Base-by-base conservation (phyloP, 2,329 filamentous ascomycete genomes). In the Alternaria arborescens region DNA sequence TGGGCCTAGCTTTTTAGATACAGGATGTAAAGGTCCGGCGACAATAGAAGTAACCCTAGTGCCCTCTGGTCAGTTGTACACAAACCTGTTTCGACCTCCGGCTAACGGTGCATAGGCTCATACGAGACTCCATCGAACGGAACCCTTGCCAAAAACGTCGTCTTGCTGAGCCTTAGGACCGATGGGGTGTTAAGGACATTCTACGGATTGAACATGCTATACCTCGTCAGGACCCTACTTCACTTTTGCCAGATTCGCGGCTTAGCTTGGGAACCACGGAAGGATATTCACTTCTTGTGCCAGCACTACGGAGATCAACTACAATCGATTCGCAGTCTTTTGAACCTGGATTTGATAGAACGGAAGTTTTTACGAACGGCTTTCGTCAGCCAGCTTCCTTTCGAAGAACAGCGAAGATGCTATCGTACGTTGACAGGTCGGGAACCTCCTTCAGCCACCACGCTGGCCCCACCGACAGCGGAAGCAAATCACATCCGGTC, bases 41-140 rank as follows among this genome's bases (percentile, higher is more conserved):
- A 71, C 70, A 20, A 66, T 78, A 24, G 75, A 77, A 52, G 60
- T 77, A n/a, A 56, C 72, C 48, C 48, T 78, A 26, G 52, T 77
- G 22, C 74, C 75, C 11, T 69, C 75, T 48, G 72, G 75, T 77
- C 38, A 57, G 65, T 56, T 11, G 5, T 26, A 20, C 38, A 2
- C 8, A 28, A 14, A 12, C 34, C 8, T 12, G n/a, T 24, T 22
- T 14, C 6, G 30, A 14, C n/a, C 8, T 16, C 14, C 20, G 30
- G 30, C 66, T 72, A 40, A 71, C 38, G 7, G 4, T 40, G 10
- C n/a, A 4, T 18, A 76, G 73, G 72, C 20, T 70, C 67, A 3
- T 61, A 65, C 43, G 71, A 70, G n/a, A 69, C 74, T 22, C 75
- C 74, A n/a, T 42, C 54, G 14, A 71, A 57, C 30, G 73, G 73